Base-by-base conservation (phyloP, 768 basidiomycete genomes). In the Lanmaoa pseudosensibilis region DNA sequence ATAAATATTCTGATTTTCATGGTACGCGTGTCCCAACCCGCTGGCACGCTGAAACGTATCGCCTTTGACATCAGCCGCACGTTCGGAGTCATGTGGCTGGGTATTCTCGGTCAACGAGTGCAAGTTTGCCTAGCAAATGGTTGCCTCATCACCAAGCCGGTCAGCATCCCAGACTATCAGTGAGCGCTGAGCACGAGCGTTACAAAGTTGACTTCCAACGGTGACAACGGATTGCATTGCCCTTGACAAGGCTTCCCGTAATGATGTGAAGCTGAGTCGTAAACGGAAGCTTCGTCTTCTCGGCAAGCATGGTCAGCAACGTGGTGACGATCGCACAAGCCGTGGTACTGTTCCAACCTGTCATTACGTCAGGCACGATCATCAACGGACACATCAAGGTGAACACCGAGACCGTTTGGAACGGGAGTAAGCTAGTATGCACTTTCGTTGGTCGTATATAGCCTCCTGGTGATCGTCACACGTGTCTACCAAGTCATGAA, bases 351-450 rank as follows among this genome's bases (percentile, higher is more conserved):
- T 25, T 34, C 11, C 52, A 32, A 16, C 5, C 0, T 6, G 2
- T 25, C 27, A 18, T 50, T 9, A 27, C 41, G 10, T 33, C 46
- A 16, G 40, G 46, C 10, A 39, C 40, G 5, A 41, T 47, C n/a
- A 4, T 60, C 27, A 18, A 47, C 12, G 13, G 23, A 15, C 39
- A 38, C 19, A 19, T 38, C 46, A 54, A 60, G 56, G 57, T 50
- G 21, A 60, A 46, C n/a, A 39, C 10, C 30, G 9, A 33, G 37
- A 23, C 27, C 12, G 18, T 36, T n/a, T 25, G 13, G n/a, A 15
- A 52, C 23, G 11, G 19, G 30, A 54, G 23, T 11, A 2, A 5
- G 21, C 7, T 25, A 38, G 54, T 13, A 2, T 12, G 58, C 50
- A 18, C 23, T 41, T 23, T 40, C 46, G 19, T 19, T 37, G 38